Percentiles rank a stretch among this genome's conserved stretches.
Evolutionary conservation across 345 rosid genomes (phyloP).

Genomic region (Populus euphratica): DNA sequence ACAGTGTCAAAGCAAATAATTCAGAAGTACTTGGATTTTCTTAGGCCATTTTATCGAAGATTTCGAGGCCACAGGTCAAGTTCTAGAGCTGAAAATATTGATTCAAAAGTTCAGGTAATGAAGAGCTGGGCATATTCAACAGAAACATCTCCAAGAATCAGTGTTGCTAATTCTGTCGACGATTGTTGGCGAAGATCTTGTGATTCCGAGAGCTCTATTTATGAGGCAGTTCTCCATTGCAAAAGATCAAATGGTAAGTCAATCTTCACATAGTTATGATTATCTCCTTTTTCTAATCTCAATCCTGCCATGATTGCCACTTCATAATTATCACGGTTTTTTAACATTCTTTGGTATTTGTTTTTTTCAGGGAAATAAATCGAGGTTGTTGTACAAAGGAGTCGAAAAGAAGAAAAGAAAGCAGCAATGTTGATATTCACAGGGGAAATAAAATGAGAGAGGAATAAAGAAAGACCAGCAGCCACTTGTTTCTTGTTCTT

Average conservation of each 20-base stretch:
- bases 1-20: slow-evolving; percentile 51
- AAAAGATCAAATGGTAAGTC: slow-evolving; percentile 70
- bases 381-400: slow-evolving; percentile 11
- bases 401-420: slow-evolving; percentile 2
- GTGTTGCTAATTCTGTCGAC: slow-evolving; percentile 56
- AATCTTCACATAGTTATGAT: not conserved
- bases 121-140: slow-evolving; percentile 52
- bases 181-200: slow-evolving; percentile 64
- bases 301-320: not conserved
- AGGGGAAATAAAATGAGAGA: slow-evolving; percentile 29
- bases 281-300: not conserved
- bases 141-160: slow-evolving; percentile 64
- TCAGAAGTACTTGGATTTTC: slow-evolving; percentile 64
- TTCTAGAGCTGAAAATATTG: slow-evolving; percentile 32
- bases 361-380: slow-evolving; percentile 39
- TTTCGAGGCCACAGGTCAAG: slow-evolving; percentile 45
- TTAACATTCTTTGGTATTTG: not conserved
- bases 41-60: slow-evolving; percentile 61
- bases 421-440: slow-evolving; percentile 24
- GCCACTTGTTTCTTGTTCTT: slow-evolving; percentile 37
- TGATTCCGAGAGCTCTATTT: slow-evolving; percentile 83
- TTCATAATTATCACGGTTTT: slow-evolving; percentile 17
- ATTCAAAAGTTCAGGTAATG: slow-evolving; percentile 27
- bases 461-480: slow-evolving; percentile 21
- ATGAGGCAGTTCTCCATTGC: slow-evolving; percentile 97